Evolutionary conservation across 345 rosid genomes (phyloP).

Genomic region (Citrus maxima): DNA sequence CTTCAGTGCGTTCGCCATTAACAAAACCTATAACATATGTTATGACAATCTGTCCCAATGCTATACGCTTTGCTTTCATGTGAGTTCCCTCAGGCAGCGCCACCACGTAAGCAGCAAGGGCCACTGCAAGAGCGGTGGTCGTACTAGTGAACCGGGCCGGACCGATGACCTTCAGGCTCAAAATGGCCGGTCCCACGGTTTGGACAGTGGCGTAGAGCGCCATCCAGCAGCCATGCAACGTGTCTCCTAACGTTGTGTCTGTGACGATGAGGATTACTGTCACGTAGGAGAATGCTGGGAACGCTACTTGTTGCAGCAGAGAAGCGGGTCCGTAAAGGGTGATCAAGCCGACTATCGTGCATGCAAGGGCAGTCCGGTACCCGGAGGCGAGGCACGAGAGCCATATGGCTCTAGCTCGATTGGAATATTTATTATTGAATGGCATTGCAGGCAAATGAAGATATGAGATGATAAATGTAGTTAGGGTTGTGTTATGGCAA

Average conservation of each 20-base stretch:
- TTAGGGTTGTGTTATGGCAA: not conserved
- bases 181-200: constrained; percentile 64
- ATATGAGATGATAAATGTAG: not conserved
- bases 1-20: constrained; percentile 46
- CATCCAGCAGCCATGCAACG: constrained; percentile 69
- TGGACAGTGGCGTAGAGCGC: constrained; percentile 68
- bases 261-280: constrained; percentile 54
- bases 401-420: constrained; percentile 56
- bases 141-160: constrained; percentile 51
- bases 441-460: constrained; percentile 13
- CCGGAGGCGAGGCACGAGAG: constrained; percentile 61
- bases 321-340: constrained; percentile 68
- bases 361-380: constrained; percentile 72
- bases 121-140: constrained; percentile 60
- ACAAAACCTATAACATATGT: constrained; percentile 58
- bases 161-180: constrained; percentile 60
- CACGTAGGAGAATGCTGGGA: constrained; percentile 87
- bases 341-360: constrained; percentile 57
- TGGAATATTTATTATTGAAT: not conserved
- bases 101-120: constrained; percentile 56
- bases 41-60: constrained; percentile 76
- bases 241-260: constrained; percentile 78
- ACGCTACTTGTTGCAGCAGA: constrained; percentile 40
- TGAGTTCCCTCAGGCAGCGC: constrained; percentile 57
- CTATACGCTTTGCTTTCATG: constrained; percentile 64